These are phyloP conservation scores for Ascobolus immersus DNA, from an alignment of 495 filamentous ascomycete genomes.

Conservation along the genomic window DNA sequence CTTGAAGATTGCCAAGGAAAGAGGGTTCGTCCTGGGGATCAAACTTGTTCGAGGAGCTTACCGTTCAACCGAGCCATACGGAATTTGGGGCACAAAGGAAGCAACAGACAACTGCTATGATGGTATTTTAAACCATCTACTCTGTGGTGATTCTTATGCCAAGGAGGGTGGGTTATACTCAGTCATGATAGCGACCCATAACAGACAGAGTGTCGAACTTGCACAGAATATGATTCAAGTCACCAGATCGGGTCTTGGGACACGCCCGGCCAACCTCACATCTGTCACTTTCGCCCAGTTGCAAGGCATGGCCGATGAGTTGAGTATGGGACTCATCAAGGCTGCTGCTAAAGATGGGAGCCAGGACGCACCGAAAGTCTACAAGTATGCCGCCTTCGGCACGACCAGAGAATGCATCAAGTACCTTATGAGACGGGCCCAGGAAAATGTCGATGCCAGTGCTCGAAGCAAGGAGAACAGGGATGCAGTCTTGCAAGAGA, in stretches of 20 bases:
- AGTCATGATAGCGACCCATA: slow-evolving; percentile 84
- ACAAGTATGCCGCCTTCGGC: slow-evolving; percentile 83
- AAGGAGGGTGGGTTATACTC: slow-evolving; percentile 9
- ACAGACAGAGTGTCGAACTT: slow-evolving; percentile 49
- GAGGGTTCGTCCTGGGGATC: slow-evolving; percentile 56
- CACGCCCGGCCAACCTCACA: too few species aligned
- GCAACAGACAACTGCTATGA: slow-evolving; percentile 43
- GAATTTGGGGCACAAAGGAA: slow-evolving; percentile 57
- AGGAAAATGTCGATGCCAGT: slow-evolving; percentile 81
- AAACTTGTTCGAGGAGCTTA: slow-evolving; percentile 89
- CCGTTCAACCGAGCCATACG: slow-evolving; percentile 47
- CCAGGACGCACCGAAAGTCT: slow-evolving; percentile 26
- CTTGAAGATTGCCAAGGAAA: slow-evolving; percentile 34
- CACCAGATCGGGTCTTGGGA: slow-evolving; percentile 21
- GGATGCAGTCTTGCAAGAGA: slow-evolving; percentile 45
- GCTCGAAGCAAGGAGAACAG: slow-evolving; percentile 47
- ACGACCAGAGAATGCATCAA: slow-evolving; percentile 81
- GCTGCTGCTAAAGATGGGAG: slow-evolving; percentile 17
- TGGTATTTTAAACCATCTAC: slow-evolving; percentile 6
- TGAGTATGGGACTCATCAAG: slow-evolving; percentile 54
- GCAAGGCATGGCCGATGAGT: slow-evolving; percentile 89
- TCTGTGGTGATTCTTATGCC: background rate
- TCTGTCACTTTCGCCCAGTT: slow-evolving; percentile 77
- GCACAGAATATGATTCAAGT: slow-evolving; percentile 20
- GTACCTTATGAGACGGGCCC: slow-evolving; percentile 56